These are phyloP conservation scores for Xylaria intraflava DNA, from an alignment of 495 filamentous ascomycete genomes.

Conservation along the genomic window DNA sequence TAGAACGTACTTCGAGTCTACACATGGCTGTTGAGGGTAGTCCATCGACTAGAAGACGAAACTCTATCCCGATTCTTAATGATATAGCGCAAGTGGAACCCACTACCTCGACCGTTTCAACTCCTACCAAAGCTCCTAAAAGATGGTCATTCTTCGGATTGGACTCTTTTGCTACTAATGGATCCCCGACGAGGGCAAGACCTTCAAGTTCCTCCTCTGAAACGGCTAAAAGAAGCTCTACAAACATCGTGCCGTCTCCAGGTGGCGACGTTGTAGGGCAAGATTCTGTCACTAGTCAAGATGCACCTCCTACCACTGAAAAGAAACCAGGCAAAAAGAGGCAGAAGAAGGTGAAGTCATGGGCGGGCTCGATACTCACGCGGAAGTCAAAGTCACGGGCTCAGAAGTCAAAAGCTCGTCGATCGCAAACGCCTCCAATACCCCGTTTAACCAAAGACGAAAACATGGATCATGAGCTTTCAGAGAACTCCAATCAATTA, in stretches of 20 bases:
- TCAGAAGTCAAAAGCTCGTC: constrained; percentile 34
- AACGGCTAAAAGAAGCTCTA: constrained; percentile 19
- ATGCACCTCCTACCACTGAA: constrained; percentile 8
- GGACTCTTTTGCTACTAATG: constrained; percentile 34
- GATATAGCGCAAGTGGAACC: constrained; percentile 25
- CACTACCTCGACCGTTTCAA: constrained; percentile 30
- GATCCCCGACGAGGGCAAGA: constrained; percentile 36
- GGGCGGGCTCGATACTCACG: constrained; percentile 71
- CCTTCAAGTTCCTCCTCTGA: constrained; percentile 35
- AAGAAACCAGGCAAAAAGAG: constrained; percentile 50
- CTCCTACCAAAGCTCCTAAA: constrained; percentile 40
- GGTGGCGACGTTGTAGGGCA: constrained; percentile 9
- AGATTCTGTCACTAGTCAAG: background rate
- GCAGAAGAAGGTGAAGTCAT: constrained; percentile 72
- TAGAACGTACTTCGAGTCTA: constrained; percentile 39
- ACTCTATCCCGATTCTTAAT: constrained; percentile 45
- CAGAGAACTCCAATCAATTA: constrained; percentile 19
- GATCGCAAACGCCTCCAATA: constrained; percentile 37
- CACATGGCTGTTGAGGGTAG: constrained; percentile 26
- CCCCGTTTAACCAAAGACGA: constrained; percentile 14
- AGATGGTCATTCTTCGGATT: constrained; percentile 52
- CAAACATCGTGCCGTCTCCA: constrained; percentile 2
- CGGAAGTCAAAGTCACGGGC: constrained; percentile 50
- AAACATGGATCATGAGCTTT: constrained; percentile 14
- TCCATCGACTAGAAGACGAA: constrained; percentile 36